Evolutionary conservation across 108 stramenopile species (phyloP), one percentile per base, ranked within the genome.

Genomic region (Cylindrotheca fusiformis): DNA sequence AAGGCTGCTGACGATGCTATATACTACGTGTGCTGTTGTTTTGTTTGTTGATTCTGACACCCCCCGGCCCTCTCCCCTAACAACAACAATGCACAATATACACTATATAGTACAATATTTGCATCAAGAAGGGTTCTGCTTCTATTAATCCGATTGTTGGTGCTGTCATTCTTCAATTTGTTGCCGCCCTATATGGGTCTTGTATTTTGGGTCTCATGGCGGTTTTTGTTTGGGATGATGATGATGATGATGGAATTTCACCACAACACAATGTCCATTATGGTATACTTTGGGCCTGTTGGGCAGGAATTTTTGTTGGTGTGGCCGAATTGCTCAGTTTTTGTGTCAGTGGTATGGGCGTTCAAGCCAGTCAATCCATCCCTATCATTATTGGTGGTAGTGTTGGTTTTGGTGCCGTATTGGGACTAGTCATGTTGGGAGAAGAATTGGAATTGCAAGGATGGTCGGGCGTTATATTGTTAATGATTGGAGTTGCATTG

Each of bases 301-400:
- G 32, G 23, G 77, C 77, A 18, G 75, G 76, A 1, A 41, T 71
- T 24, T 55, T 75, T 51, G 75, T 82, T 4, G 83, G 86, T 1
- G 29, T 49, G 28, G 86, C 86, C 28, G 86, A 88, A 46, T 81
- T 88, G 50, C 65, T 88, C 3, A 67, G 63, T 12, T 88, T 88
- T 48, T 41, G 58, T 33, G 83, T 88, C 4, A 55, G 25, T 12
- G 78, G 86, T 19, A 70, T 84, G 72, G 86, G 86, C 20, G 86
- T 88, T 3, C 80, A 56, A 6, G 86, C 86, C 2, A 72, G 57
- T 2, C 78, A 84, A 65, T 52, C 67, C 28, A 84, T 88, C 52
- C 86, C 86, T 2, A 76, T 82, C 33, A 68, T 83, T 24, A 88
- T 87, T 52, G 86, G 86, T n/a, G 86, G 86, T 0, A 73, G 71